Percentiles rank a stretch among this genome's conserved stretches.
Conservation (phyloP, 225 moss, liverwort and hornwort genomes). For the Climacium dendroides region DNA sequence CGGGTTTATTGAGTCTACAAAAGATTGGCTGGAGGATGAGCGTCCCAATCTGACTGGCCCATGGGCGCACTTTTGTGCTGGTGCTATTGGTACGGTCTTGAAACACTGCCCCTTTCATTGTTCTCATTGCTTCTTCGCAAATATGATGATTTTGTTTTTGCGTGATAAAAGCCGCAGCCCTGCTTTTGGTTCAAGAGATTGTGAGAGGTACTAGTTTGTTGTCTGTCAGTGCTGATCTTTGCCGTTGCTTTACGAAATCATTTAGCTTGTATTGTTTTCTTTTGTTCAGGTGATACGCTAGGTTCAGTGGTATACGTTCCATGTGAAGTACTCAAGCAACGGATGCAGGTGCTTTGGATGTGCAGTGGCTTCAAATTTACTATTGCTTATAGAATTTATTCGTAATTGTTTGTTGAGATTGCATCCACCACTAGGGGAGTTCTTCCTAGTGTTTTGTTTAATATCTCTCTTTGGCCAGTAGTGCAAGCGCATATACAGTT, state of each 20-base stretch:
- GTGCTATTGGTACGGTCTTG: slow-evolving; percentile 37
- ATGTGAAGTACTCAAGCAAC: slow-evolving; percentile 67
- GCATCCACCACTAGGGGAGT: background rate
- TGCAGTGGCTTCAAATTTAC: background rate
- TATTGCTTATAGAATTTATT: background rate
- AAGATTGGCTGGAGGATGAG: slow-evolving; percentile 57
- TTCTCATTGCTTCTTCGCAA: background rate
- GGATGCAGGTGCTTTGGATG: slow-evolving; percentile 53
- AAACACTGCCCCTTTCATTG: background rate
- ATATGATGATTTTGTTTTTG: background rate
- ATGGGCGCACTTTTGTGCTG: slow-evolving; percentile 63
- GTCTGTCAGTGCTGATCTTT: background rate
- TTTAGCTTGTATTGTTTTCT: background rate
- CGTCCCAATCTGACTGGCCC: slow-evolving; percentile 46
- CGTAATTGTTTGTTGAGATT: background rate
- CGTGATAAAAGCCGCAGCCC: background rate
- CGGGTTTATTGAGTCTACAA: slow-evolving; percentile 62
- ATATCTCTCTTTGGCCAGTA: background rate
- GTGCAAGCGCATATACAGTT: background rate
- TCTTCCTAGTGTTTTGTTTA: background rate
- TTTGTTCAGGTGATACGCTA: slow-evolving; percentile 41
- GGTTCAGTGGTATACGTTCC: slow-evolving; percentile 67
- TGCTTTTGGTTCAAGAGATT: background rate
- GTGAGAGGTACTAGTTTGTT: background rate
- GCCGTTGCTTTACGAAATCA: background rate